phyloP scores from a whole-genome alignment of 352 stramenopile genomes.

The Globisporangium polare region DNA sequence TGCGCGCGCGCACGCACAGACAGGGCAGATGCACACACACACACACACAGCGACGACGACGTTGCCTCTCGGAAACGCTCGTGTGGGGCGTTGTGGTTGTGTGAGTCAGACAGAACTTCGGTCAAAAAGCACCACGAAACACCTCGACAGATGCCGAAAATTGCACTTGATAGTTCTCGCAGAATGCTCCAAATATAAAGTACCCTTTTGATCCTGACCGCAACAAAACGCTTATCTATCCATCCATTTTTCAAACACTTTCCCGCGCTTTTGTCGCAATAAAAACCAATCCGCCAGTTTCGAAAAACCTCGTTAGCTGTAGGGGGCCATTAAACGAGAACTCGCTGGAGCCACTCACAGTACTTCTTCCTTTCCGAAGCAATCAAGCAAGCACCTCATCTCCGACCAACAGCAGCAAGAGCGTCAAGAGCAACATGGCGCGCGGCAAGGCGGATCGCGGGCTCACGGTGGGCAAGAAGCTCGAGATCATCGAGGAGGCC shows the following conservation, averaged over 20 bases:
- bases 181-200: no score
- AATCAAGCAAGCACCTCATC: neutral
- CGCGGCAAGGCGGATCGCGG: slow-evolving; percentile 75
- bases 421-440: slow-evolving; percentile 46
- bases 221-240: no score
- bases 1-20: neutral
- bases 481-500: slow-evolving; percentile 86
- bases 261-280: no score
- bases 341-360: slow-evolving; percentile 23
- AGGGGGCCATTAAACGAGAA: slow-evolving; percentile 41
- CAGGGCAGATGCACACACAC: neutral
- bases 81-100: neutral
- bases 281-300: no score
- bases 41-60: neutral
- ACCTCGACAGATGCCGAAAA: no score
- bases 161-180: no score
- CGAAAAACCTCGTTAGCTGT: no score
- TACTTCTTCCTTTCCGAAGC: slow-evolving; percentile 13
- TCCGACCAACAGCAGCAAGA: slow-evolving; percentile 9
- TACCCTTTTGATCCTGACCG: no score
- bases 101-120: neutral
- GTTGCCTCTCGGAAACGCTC: neutral
- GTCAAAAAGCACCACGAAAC: no score
- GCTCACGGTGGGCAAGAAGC: slow-evolving; percentile 85
- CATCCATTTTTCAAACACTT: no score